Percentiles rank a stretch among this genome's conserved stretches.
Conservation (phyloP, 108 stramenopile species). For the Stephanodiscus triporus region DNA sequence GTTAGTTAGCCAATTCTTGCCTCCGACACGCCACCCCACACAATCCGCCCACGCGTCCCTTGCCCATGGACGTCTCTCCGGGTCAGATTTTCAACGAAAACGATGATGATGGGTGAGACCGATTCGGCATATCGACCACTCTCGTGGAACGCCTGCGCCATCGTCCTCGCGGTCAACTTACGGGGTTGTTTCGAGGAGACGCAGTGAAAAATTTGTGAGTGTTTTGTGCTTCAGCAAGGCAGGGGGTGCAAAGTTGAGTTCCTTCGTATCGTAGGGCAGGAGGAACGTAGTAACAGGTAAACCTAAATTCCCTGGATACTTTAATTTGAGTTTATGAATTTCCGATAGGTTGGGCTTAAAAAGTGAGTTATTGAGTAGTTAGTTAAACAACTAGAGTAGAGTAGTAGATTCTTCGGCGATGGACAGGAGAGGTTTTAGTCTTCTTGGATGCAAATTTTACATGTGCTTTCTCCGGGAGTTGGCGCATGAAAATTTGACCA, state of each 20-base stretch:
- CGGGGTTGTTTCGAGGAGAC: slow-evolving; percentile 59
- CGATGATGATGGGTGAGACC: slow-evolving; percentile 15
- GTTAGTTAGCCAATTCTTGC: not conserved
- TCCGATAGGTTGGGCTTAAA: too few species aligned
- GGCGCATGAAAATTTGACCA: too few species aligned
- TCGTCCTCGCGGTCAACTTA: slow-evolving; percentile 62
- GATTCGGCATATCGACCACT: slow-evolving; percentile 41
- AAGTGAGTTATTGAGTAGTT: too few species aligned
- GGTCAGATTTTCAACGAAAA: not conserved
- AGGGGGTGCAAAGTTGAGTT: slow-evolving; percentile 1
- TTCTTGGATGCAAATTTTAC: too few species aligned
- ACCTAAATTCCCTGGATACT: too few species aligned
- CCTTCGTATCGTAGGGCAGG: not conserved
- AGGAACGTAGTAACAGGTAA: too few species aligned
- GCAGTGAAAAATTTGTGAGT: slow-evolving; percentile 12
- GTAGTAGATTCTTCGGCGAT: too few species aligned
- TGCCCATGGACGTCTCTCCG: not conserved
- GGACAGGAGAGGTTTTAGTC: too few species aligned
- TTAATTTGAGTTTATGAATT: too few species aligned
- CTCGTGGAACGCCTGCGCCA: slow-evolving; percentile 49
- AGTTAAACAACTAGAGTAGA: too few species aligned
- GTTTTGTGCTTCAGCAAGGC: not conserved
- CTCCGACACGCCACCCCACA: not conserved
- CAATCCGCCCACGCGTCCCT: not conserved
- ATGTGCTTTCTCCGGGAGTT: too few species aligned